Base-by-base conservation (phyloP, 495 filamentous ascomycete genomes). In the Lindgomyces ingoldianus region DNA sequence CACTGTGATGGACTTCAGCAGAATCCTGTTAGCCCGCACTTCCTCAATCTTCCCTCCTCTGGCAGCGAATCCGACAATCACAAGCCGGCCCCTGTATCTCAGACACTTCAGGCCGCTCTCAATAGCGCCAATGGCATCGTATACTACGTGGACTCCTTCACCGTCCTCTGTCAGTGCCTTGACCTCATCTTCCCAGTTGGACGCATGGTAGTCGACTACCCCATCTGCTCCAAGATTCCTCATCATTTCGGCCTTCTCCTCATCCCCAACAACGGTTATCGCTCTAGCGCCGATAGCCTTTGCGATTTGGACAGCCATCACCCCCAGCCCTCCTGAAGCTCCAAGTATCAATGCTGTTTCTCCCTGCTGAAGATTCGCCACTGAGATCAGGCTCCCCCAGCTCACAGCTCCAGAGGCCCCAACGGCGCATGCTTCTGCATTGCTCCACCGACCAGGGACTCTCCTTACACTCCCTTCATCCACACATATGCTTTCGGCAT, bases 31-130 rank as follows among this genome's bases (percentile, higher is more conserved):
- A 51, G 71, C 67, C 59, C 64, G 60, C 0, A 76, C 63, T 24
- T 71, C 49, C 60, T 76, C 74, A 59, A 76, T 72, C 1, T 72
- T 48, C 1, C 77, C 77, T 41, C 74, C 73, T 53, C 73, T 60
- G 11, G 67, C 74, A 21, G 73, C 73, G 56, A 74, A 76, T 14
- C 74, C 74, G 0, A 76, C 55, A 26, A 76, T 60, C 12, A 76
- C 70, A 16, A 76, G 57, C 41, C 55, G 3, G 4, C 55, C 55
- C 12, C 39, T 18, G 56, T 74, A 76, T 47, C 58, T 65, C 9
- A 71, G 36, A 53, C 73, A 75, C 26, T 69, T 66, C 11, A 72
- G 11, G 18, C 58, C 24, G 29, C 60, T 68, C 47, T 65, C 55
- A 52, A 71, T 55, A 11, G 57, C 60, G 1, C 64, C 70, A 44